These are phyloP conservation scores for Paecilomyces sp. DNA, from an alignment of 2,329 filamentous ascomycete species.

Conservation along the genomic window DNA sequence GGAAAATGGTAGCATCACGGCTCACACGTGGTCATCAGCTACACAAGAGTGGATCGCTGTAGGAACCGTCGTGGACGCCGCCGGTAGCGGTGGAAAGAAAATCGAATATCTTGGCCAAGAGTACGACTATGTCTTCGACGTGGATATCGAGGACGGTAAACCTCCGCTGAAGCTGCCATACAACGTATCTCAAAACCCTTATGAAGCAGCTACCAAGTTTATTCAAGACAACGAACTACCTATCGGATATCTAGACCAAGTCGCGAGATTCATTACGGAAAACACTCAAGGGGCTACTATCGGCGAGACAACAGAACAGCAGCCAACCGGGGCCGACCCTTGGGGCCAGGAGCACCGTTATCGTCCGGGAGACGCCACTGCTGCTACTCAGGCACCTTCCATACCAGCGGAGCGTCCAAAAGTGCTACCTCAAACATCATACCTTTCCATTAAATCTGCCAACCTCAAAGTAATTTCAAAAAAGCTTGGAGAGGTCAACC, in stretches of 20 bases:
- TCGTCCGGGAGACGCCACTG: conserved; percentile 58
- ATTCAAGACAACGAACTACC: conserved; percentile 83
- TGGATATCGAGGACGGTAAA: conserved; percentile 91
- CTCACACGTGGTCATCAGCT: conserved; percentile 75
- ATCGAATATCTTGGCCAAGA: conserved; percentile 72
- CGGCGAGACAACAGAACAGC: conserved; percentile 50
- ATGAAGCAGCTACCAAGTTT: conserved; percentile 85
- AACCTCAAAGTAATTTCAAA: conserved; percentile 65
- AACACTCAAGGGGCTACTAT: conserved; percentile 84
- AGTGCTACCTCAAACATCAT: conserved; percentile 69
- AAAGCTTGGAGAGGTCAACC: conserved; percentile 68
- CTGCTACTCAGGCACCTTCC: conserved; percentile 25
- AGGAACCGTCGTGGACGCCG: conserved; percentile 88
- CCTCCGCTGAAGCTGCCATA: conserved; percentile 89
- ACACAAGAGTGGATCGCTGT: conserved; percentile 75
- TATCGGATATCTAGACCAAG: conserved; percentile 79
- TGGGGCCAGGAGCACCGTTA: conserved; percentile 75
- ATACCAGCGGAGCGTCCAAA: conserved; percentile 43
- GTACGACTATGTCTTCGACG: conserved; percentile 95
- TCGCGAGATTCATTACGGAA: conserved; percentile 83
- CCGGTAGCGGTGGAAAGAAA: conserved; percentile 73
- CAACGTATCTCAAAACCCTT: conserved; percentile 87
- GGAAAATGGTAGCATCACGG: conserved; percentile 70
- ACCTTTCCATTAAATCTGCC: conserved; percentile 67
- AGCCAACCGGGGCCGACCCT: conserved; percentile 55